Base-by-base conservation (phyloP, 2,329 filamentous ascomycete genomes). In the Sporothrix luriei region DNA sequence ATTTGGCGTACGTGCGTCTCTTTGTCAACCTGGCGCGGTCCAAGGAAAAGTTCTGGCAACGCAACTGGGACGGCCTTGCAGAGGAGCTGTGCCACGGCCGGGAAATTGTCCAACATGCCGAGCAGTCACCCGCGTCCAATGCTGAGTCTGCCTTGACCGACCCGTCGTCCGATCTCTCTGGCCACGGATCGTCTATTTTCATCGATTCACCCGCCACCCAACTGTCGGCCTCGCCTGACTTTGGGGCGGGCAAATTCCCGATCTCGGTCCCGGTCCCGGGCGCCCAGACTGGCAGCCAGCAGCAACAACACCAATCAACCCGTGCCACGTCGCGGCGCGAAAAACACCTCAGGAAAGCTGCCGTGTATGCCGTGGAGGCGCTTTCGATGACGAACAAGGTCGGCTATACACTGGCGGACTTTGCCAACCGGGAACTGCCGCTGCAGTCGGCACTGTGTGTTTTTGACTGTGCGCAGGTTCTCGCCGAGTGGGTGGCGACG, bases 21-120 rank as follows among this genome's bases (percentile, higher is more conserved):
- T 97, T 95, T 79, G 93, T 98, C 52, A 96, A 97, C 75, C 86
- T 98, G n/a, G 92, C 92, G 1, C 87, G 92, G 40, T 92, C 93
- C 9, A 97, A 97, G 78, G 94, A 97, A 78, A 92, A 91, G 72
- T 94, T 97, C 76, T 97, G 94, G 93, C 90, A 94, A 75, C 88
- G 93, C 13, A 93, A 99, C 77, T 98, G 93, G 84, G 92, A 97
- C 73, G 91, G 90, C 4, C 92, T 98, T 88, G 91, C 92, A 0
- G 90, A 95, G 69, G 94, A 97, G 78, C 83, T 97, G 29, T 91
- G 92, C 2, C 87, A 88, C 46, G 92, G 92, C 16, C 85, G 87
- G 49, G 93, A 96, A 73, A 87, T 93, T 16, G 84, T 90, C 26
- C 90, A 92, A 73, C 89, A 93, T 75, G 86, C 88, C 19, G 90